These are phyloP conservation scores for Paramecium pentaurelia DNA, from an alignment of 73 alveolate genomes.

Conservation along the genomic window DNA sequence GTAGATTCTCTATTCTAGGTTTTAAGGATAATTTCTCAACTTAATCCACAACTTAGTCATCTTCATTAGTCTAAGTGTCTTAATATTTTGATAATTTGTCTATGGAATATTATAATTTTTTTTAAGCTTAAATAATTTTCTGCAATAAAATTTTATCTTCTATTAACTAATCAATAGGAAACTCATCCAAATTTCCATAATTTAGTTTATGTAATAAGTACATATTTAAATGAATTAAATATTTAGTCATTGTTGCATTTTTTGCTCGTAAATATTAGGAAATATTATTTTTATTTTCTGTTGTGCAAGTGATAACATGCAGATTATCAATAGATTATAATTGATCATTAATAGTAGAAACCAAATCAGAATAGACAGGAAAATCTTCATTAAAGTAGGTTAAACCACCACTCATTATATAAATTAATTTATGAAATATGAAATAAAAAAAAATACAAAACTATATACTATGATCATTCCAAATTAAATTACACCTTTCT, in stretches of 20 bases:
- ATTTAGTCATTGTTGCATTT: slow-evolving; percentile 39
- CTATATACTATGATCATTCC: neutral
- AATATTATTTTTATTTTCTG: slow-evolving; percentile 17
- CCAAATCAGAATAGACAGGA: neutral
- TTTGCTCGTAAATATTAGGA: slow-evolving; percentile 26
- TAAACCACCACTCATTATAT: slow-evolving; percentile 23
- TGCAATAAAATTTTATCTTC: neutral
- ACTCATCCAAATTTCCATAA: neutral
- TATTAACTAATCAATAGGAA: neutral
- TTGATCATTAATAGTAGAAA: neutral
- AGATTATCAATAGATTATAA: neutral
- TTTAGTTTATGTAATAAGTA: neutral
- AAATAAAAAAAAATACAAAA: neutral
- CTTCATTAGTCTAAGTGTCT: neutral
- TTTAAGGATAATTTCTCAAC: neutral
- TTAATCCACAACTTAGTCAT: neutral
- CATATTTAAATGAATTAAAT: neutral
- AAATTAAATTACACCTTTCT: neutral
- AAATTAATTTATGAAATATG: neutral
- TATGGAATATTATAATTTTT: slow-evolving; percentile 17
- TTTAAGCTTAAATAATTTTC: slow-evolving; percentile 13
- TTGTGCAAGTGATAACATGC: neutral
- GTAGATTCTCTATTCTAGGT: slow-evolving; percentile 16
- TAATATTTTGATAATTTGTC: neutral
- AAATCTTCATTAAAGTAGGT: slow-evolving; percentile 19